Evolutionary conservation across 2,329 filamentous ascomycete species (phyloP).

Genomic region (Hymenoscyphus linearis): DNA sequence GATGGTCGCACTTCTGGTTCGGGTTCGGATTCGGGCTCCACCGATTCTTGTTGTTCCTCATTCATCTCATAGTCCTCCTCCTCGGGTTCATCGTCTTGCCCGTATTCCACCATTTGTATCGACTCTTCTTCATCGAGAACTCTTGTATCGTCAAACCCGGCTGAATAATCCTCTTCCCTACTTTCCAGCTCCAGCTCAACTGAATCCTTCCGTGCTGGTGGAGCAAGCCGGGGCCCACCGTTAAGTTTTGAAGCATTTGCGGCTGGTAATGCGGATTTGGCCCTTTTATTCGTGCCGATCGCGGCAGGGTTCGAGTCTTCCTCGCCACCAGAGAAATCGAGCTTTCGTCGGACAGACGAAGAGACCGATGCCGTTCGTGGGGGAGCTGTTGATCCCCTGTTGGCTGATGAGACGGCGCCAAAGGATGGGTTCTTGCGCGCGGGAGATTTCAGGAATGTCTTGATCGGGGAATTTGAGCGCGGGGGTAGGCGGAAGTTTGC

Average conservation of each 20-base stretch:
- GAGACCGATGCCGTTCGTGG: slow-evolving; percentile 21
- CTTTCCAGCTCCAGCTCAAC: slow-evolving; percentile 21
- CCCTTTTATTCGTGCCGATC: slow-evolving; percentile 17
- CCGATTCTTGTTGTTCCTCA: slow-evolving; percentile 16
- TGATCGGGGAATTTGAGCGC: slow-evolving; percentile 32
- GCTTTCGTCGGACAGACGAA: slow-evolving; percentile 26
- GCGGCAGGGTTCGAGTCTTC: slow-evolving; percentile 12
- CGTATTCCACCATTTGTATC: slow-evolving; percentile 21
- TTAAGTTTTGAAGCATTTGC: slow-evolving; percentile 17
- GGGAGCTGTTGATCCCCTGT: slow-evolving; percentile 24
- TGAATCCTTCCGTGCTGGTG: slow-evolving; percentile 5
- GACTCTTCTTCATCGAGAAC: slow-evolving; percentile 35
- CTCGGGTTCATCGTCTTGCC: slow-evolving; percentile 31
- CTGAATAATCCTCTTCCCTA: slow-evolving; percentile 24
- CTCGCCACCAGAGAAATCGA: slow-evolving; percentile 30
- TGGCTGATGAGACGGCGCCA: slow-evolving; percentile 28
- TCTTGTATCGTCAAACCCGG: slow-evolving; percentile 43
- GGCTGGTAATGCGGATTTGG: slow-evolving; percentile 13
- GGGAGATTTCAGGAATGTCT: slow-evolving; percentile 32
- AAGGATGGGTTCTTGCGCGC: slow-evolving; percentile 32
- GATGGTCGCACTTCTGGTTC: slow-evolving; percentile 12
- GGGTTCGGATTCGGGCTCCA: slow-evolving; percentile 8
- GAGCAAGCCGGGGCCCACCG: slow-evolving; percentile 19
- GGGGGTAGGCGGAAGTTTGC: slow-evolving; percentile 28
- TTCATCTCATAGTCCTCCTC: slow-evolving; percentile 8